Conservation (phyloP, 2,329 filamentous ascomycete species). For the Thelonectria olida region DNA sequence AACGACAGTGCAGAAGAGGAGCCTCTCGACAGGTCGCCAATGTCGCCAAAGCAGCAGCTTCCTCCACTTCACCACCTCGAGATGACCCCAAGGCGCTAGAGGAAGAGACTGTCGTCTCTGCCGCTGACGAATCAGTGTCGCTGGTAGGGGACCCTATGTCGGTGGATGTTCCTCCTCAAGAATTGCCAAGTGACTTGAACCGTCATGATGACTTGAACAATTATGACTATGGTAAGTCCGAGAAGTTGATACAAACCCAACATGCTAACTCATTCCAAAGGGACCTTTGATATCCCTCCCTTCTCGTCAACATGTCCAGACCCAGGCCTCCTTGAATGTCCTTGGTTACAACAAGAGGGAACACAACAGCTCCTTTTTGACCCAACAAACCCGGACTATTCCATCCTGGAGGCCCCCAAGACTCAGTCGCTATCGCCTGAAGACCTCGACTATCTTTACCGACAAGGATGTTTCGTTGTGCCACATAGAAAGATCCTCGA, state of each 20-base stretch:
- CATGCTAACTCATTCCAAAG: background rate
- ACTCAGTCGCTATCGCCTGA: constrained; percentile 30
- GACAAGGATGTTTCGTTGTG: constrained; percentile 40
- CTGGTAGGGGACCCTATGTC: constrained; percentile 11
- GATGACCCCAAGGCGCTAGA: background rate
- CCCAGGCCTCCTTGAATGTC: background rate
- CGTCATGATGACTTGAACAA: background rate
- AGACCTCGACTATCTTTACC: constrained; percentile 36
- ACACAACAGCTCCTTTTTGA: background rate
- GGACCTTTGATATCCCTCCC: background rate
- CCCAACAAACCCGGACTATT: constrained; percentile 33
- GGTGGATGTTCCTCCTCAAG: constrained; percentile 6
- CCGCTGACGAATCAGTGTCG: background rate
- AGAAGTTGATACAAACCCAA: background rate
- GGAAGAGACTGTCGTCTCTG: background rate
- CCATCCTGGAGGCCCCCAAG: constrained; percentile 34
- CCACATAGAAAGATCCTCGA: constrained; percentile 36
- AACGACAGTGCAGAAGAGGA: constrained; percentile 4
- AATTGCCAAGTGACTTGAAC: constrained; percentile 2
- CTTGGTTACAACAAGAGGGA: background rate
- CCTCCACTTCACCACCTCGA: background rate
- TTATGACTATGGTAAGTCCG: constrained; percentile 6
- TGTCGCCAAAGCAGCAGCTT: background rate
- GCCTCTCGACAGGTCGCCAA: constrained; percentile 4
- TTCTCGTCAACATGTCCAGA: constrained; percentile 2